A percentile compares a stretch with the other conserved stretches of the same genome.
Evolutionary conservation across 2,329 filamentous ascomycete species (phyloP).

Genomic region (Colletotrichum agaves): DNA sequence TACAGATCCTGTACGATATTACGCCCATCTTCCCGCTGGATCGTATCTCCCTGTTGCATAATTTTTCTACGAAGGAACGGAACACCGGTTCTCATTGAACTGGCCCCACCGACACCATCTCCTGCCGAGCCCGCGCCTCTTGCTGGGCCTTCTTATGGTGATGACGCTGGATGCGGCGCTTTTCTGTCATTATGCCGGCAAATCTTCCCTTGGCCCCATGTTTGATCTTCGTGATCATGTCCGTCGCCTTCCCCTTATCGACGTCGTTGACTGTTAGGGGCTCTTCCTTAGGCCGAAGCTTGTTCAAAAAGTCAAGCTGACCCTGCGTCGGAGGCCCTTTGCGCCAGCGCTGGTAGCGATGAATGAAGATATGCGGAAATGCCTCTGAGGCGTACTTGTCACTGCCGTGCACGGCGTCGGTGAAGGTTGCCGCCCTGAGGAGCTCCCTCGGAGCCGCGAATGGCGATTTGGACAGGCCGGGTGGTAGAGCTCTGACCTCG

Average conservation of each 20-base stretch:
- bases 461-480: slow-evolving; percentile 61
- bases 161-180: slow-evolving; percentile 58
- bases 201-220: slow-evolving; percentile 80
- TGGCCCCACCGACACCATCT: slow-evolving; percentile 66
- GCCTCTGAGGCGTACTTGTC: slow-evolving; percentile 80
- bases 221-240: slow-evolving; percentile 93
- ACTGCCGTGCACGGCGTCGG: slow-evolving; percentile 82
- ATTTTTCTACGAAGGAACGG: slow-evolving; percentile 46
- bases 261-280: slow-evolving; percentile 66
- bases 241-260: slow-evolving; percentile 82
- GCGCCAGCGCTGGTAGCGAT: slow-evolving; percentile 76
- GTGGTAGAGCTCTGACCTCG: slow-evolving; percentile 60
- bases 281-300: slow-evolving; percentile 64
- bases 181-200: slow-evolving; percentile 61
- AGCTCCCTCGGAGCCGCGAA: slow-evolving; percentile 77
- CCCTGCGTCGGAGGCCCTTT: slow-evolving; percentile 69
- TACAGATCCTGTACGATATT: too few relatives aligned
- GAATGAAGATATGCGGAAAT: slow-evolving; percentile 76
- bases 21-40: too few relatives aligned
- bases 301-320: slow-evolving; percentile 78
- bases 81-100: too few relatives aligned
- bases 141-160: slow-evolving; percentile 51
- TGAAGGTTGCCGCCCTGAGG: slow-evolving; percentile 72
- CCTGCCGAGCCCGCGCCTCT: slow-evolving; percentile 53
- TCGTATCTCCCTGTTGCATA: not conserved